Evolutionary conservation across 345 rosid species (phyloP), one percentile per base, ranked within the genome.

Genomic region (Syzygium aromaticum): DNA sequence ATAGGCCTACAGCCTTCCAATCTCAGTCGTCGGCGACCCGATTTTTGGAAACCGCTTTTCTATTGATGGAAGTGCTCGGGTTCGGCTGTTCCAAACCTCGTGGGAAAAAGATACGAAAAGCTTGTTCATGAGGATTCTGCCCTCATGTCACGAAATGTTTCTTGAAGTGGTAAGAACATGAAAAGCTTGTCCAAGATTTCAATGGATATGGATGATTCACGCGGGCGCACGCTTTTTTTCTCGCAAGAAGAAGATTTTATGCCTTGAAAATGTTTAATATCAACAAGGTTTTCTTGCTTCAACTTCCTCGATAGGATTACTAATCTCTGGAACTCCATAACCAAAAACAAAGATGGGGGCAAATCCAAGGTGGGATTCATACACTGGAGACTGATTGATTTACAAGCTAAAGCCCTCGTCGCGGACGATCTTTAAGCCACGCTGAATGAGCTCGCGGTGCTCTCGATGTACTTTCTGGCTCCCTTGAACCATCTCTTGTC

Each of bases 401-500:
- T 52, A 84, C 77, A 61, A 11, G 15, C 51, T 33, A 46, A 54
- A 25, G 43, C 43, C 80, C 80, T 38, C 27, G 49, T 38, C 49
- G 14, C 3, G 27, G 49, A 22, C 30, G 40, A 3, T 11, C 38
- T 59, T 93, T 91, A 97, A 61, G 98, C 99, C 90, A 97, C 90
- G 82, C 95, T 96, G 94, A 96, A 97, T 54, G 97, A 96, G 90
- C 85, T 89, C 8, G 94, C 91, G 23, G 98, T 40, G 88, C 87
- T 94, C 93, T 97, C 97, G 6, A 96, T 96, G 27, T 88, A 96
- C 91, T 90, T 97, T 83, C 91, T 94, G 19, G 98, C 96, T 84
- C 98, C 99, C 90, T 97, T 97, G 87, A 97, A 97, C 99, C 99
- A 97, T 90, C 99, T 95, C 94, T 97, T 96, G 94, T 97, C 99